Percentiles rank a stretch among this genome's conserved stretches.
These are phyloP conservation scores for Penicillium longicatenatum DNA, from an alignment of 495 filamentous ascomycete species.

Conservation along the genomic window DNA sequence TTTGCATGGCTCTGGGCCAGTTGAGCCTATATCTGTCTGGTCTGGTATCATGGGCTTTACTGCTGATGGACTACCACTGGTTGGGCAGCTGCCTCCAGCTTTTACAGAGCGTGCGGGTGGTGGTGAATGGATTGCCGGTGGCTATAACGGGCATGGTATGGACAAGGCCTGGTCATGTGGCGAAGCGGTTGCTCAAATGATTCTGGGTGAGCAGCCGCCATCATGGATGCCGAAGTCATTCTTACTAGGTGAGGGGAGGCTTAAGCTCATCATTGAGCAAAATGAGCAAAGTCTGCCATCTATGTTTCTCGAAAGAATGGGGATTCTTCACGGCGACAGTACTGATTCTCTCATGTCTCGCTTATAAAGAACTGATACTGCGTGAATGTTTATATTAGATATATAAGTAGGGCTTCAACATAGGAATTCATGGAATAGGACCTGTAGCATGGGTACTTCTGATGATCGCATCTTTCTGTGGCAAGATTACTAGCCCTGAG, in stretches of 20 bases:
- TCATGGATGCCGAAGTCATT: background rate
- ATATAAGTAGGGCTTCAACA: too few relatives aligned
- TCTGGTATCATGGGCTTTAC: conserved; percentile 10
- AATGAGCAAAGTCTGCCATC: background rate
- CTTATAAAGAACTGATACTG: too few relatives aligned
- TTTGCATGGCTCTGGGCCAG: background rate
- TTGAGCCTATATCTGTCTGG: background rate
- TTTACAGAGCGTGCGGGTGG: background rate
- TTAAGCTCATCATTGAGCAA: background rate
- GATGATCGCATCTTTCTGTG: too few relatives aligned
- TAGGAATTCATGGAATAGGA: too few relatives aligned
- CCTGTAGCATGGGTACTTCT: too few relatives aligned
- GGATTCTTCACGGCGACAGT: background rate
- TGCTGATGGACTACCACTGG: conserved; percentile 3
- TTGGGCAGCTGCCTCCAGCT: background rate
- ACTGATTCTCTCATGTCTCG: too few relatives aligned
- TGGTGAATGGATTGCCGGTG: conserved; percentile 8
- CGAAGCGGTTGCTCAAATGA: background rate
- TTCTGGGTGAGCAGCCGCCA: background rate
- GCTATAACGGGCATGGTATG: conserved; percentile 10
- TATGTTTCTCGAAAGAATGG: background rate
- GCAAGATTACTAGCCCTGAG: too few relatives aligned
- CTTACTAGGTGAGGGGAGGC: background rate
- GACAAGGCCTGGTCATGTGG: conserved; percentile 7
- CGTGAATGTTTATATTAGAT: too few relatives aligned